Conservation (phyloP, 2,329 filamentous ascomycete genomes). For the Alternaria atra region DNA sequence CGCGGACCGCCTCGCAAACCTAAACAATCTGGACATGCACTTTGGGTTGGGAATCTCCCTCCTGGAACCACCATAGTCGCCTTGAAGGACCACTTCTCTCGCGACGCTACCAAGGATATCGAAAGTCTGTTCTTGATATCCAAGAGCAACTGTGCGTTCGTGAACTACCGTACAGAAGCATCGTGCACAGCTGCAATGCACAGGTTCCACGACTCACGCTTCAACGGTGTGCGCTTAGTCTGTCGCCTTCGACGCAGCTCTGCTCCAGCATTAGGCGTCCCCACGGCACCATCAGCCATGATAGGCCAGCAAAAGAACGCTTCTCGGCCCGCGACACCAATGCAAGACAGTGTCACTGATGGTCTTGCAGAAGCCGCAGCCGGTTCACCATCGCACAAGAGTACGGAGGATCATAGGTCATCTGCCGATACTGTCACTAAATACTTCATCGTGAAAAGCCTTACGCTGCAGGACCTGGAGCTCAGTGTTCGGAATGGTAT, state of each 20-base stretch:
- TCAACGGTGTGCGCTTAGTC: slow-evolving; percentile 84
- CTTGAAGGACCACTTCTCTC: slow-evolving; percentile 90
- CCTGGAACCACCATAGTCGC: slow-evolving; percentile 81
- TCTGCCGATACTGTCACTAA: slow-evolving; percentile 64
- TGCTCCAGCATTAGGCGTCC: slow-evolving; percentile 57
- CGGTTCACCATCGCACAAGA: slow-evolving; percentile 20
- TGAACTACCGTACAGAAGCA: slow-evolving; percentile 86
- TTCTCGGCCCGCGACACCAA: slow-evolving; percentile 41
- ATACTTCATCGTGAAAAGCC: slow-evolving; percentile 92
- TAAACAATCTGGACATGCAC: slow-evolving; percentile 79
- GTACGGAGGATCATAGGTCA: slow-evolving; percentile 18
- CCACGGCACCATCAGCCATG: slow-evolving; percentile 64
- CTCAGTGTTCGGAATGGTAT: slow-evolving; percentile 85
- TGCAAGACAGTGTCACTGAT: slow-evolving; percentile 19
- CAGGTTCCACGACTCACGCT: slow-evolving; percentile 89
- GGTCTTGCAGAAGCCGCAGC: slow-evolving; percentile 19
- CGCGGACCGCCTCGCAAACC: slow-evolving; percentile 73
- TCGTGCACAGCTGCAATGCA: slow-evolving; percentile 80
- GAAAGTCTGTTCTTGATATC: slow-evolving; percentile 94
- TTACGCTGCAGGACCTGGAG: slow-evolving; percentile 90
- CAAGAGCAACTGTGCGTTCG: slow-evolving; percentile 97
- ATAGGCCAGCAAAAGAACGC: slow-evolving; percentile 32
- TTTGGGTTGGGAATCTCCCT: slow-evolving; percentile 96
- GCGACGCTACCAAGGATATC: slow-evolving; percentile 75
- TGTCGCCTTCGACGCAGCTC: slow-evolving; percentile 76